Conservation (phyloP, 345 rosid species). For the Raphanus sativus region DNA sequence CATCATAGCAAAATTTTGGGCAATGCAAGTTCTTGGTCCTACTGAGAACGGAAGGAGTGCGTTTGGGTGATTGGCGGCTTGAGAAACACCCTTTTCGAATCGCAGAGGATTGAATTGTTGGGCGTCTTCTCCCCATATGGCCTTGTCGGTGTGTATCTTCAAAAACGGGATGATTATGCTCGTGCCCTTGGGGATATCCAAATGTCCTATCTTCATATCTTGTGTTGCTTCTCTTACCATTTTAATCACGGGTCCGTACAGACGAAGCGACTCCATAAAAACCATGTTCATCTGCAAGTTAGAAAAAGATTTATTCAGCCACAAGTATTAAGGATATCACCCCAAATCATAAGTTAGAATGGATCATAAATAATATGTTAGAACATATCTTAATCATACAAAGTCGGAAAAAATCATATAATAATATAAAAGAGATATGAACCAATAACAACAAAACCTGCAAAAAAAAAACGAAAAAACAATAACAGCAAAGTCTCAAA, state of each 20-base stretch:
- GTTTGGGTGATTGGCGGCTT: slow-evolving; percentile 7
- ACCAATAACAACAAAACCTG: neutral
- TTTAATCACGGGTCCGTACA: slow-evolving; percentile 1
- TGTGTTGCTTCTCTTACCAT: slow-evolving; percentile 9
- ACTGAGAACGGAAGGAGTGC: slow-evolving; percentile 2
- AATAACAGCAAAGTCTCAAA: no score
- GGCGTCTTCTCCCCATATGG: slow-evolving; percentile 18
- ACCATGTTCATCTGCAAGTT: slow-evolving; percentile 12
- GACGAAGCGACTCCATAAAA: slow-evolving; percentile 9
- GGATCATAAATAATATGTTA: neutral
- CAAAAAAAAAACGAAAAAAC: no score
- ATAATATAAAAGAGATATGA: neutral
- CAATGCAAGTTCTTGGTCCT: slow-evolving; percentile 13
- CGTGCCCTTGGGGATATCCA: slow-evolving; percentile 9
- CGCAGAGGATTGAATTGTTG: neutral
- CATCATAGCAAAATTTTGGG: slow-evolving; percentile 8
- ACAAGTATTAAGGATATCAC: neutral
- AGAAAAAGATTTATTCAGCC: neutral
- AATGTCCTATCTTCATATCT: slow-evolving; percentile 9
- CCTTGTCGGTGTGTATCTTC: slow-evolving; percentile 7
- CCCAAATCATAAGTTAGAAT: neutral
- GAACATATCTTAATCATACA: neutral
- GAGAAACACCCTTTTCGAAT: slow-evolving; percentile 10
- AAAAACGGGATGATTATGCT: neutral
- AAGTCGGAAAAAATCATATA: no score